Conservation (phyloP, 2,329 filamentous ascomycete species). For the Ambrosiella beaveri region DNA sequence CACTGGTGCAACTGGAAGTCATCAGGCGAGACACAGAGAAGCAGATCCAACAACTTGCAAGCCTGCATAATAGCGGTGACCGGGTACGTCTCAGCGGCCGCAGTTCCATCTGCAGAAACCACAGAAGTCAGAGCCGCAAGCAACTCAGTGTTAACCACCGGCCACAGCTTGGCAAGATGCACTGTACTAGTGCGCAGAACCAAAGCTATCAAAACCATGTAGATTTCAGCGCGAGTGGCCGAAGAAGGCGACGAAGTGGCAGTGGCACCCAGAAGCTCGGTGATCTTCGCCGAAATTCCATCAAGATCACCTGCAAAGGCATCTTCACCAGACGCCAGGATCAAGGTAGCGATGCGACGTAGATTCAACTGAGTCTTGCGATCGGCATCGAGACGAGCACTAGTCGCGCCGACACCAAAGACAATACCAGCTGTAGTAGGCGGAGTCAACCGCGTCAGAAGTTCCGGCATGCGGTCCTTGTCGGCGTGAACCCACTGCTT, state of each 20-base stretch:
- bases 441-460: slow-evolving; percentile 60
- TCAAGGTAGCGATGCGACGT: slow-evolving; percentile 60
- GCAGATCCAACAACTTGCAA: slow-evolving; percentile 77
- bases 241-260: slow-evolving; percentile 83
- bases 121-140: slow-evolving; percentile 64
- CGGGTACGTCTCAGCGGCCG: slow-evolving; percentile 54
- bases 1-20: slow-evolving; percentile 98
- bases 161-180: slow-evolving; percentile 76
- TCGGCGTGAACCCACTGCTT: slow-evolving; percentile 72
- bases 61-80: slow-evolving; percentile 68
- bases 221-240: slow-evolving; percentile 72
- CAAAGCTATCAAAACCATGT: slow-evolving; percentile 70
- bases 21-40: slow-evolving; percentile 76
- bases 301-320: slow-evolving; percentile 63
- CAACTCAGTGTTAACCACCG: slow-evolving; percentile 71
- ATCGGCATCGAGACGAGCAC: slow-evolving; percentile 85
- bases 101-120: slow-evolving; percentile 45
- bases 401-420: slow-evolving; percentile 93
- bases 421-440: slow-evolving; percentile 91
- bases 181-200: slow-evolving; percentile 62
- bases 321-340: slow-evolving; percentile 62
- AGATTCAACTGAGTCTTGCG: slow-evolving; percentile 82
- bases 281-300: slow-evolving; percentile 61
- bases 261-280: slow-evolving; percentile 71
- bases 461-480: slow-evolving; percentile 72